Evolutionary conservation across 1,139 yeast genomes (phyloP).

Genomic region (Yamadazyma kanchanaburiensis): DNA sequence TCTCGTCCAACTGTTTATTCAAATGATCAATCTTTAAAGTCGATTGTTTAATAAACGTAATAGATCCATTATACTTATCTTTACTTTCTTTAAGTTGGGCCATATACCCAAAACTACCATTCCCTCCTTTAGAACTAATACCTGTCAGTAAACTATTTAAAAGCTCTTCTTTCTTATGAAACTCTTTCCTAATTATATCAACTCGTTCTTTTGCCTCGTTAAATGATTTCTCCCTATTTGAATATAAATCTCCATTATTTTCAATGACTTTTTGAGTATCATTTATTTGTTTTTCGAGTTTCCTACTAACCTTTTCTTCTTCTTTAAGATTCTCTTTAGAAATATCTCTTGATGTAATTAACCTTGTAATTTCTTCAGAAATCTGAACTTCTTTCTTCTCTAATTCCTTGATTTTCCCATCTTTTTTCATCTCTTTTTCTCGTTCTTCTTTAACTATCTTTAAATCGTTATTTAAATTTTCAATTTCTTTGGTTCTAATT

Average conservation of each 20-base stretch:
- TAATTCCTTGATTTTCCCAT: slow-evolving; percentile 57
- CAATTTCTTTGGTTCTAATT: slow-evolving; percentile 52
- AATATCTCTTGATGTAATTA: slow-evolving; percentile 61
- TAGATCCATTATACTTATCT: slow-evolving; percentile 50
- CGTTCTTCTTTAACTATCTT: slow-evolving; percentile 50
- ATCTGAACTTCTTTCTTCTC: slow-evolving; percentile 58
- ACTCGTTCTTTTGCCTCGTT: slow-evolving; percentile 42
- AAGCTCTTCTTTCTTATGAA: slow-evolving; percentile 70
- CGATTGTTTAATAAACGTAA: slow-evolving; percentile 58
- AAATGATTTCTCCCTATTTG: slow-evolving; percentile 33
- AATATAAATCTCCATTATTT: slow-evolving; percentile 24
- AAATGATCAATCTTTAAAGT: slow-evolving; percentile 60
- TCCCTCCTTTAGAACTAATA: slow-evolving; percentile 71
- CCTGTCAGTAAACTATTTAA: slow-evolving; percentile 86
- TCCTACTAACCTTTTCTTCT: slow-evolving; percentile 27
- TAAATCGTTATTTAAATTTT: slow-evolving; percentile 60
- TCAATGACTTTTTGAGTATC: slow-evolving; percentile 24
- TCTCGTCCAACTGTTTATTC: slow-evolving; percentile 48
- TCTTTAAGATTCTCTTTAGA: slow-evolving; percentile 52
- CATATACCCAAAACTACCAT: slow-evolving; percentile 72
- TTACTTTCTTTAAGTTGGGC: slow-evolving; percentile 70
- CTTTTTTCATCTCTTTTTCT: slow-evolving; percentile 60
- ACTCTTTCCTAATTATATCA: slow-evolving; percentile 43
- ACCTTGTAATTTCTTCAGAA: slow-evolving; percentile 65
- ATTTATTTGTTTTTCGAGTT: slow-evolving; percentile 14